Evolutionary conservation across 2,329 filamentous ascomycete genomes (phyloP), one percentile per base, ranked within the genome.

Genomic region (Tolypocladium pustulatum): DNA sequence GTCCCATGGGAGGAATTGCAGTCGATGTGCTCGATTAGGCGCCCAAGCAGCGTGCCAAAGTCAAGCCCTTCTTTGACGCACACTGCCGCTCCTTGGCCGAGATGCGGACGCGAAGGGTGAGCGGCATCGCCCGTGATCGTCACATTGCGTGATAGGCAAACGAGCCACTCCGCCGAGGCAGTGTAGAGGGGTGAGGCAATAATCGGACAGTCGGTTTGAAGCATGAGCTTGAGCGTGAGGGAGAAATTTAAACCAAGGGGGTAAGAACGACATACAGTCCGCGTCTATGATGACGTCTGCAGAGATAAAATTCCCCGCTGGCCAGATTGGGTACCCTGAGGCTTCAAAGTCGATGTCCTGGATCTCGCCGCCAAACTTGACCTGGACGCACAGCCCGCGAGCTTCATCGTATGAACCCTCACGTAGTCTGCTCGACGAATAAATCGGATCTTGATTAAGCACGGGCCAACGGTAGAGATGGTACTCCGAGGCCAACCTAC

Each of bases 11-110:
- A n/a, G 4, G 49, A 12, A 0, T 4, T 20, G 12, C 5, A 49
- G 22, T 54, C 17, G 10, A 22, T 15, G 36, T 55, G 43, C 25
- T 57, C 25, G 3, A 51, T 38, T 9, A 60, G 41, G 22, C 60
- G 56, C 9, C 63, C 59, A 9, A 52, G 83, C 9, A 69, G 61
- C 0, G 60, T 62, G 13, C 61, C 65, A 3, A 69, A 57, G 2
- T 66, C 54, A 17, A 64, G 61, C 2, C 61, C 66, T 37, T 69
- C 67, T 34, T 68, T 66, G 40, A 66, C 61, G 3, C 62, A 64
- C 60, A 65, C 64, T 32, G 67, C 67, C 5, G 63, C 66, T 1
- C 66, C 66, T 41, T 69, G 67, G 3, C 61, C 65, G 25, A 68
- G 63, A 53, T 68, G 65, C 0, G 67, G 66, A 0, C 63, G 56